Percentiles rank a stretch among this genome's conserved stretches.
phyloP scores from a whole-genome alignment of 129 eudicot species.

The Glebionis coronaria region DNA sequence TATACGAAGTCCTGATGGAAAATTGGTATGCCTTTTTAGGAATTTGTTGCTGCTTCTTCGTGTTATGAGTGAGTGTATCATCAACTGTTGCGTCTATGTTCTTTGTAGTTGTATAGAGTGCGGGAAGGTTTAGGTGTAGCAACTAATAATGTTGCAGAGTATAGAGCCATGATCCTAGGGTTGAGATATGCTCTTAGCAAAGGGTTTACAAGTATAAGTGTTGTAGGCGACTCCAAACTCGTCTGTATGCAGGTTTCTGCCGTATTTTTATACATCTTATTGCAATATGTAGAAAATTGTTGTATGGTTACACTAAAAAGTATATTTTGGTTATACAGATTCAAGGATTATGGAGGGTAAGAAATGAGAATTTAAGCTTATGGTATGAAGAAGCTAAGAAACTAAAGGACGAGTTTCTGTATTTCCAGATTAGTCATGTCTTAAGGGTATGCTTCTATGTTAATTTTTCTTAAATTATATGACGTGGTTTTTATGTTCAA shows the following conservation, averaged over 20 bases:
- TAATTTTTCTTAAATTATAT: neutral
- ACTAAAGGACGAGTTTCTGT: slow-evolving; percentile 64
- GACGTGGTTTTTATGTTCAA: neutral
- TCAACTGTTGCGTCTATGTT: neutral
- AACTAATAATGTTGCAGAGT: slow-evolving; percentile 85
- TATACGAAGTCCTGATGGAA: slow-evolving; percentile 68
- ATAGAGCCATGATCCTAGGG: slow-evolving; percentile 83
- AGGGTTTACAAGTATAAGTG: slow-evolving; percentile 80
- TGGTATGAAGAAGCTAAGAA: slow-evolving; percentile 74
- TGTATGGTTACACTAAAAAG: neutral
- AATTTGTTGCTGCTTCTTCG: neutral
- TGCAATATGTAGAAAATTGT: neutral
- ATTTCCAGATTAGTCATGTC: slow-evolving; percentile 67
- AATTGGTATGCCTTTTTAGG: slow-evolving; percentile 33
- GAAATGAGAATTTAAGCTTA: slow-evolving; percentile 49
- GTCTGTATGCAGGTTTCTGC: slow-evolving; percentile 83
- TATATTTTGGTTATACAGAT: slow-evolving; percentile 37
- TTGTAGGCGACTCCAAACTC: slow-evolving; percentile 85
- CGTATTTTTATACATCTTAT: neutral
- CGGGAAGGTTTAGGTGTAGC: slow-evolving; percentile 91
- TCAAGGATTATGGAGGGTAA: slow-evolving; percentile 86
- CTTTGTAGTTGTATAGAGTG: slow-evolving; percentile 62
- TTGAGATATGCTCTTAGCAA: slow-evolving; percentile 74
- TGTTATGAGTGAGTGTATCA: neutral
- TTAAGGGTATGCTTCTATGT: slow-evolving; percentile 49